Evolutionary conservation across 2,329 filamentous ascomycete genomes (phyloP), one percentile per base, ranked within the genome.

Genomic region (Cadophora malorum): DNA sequence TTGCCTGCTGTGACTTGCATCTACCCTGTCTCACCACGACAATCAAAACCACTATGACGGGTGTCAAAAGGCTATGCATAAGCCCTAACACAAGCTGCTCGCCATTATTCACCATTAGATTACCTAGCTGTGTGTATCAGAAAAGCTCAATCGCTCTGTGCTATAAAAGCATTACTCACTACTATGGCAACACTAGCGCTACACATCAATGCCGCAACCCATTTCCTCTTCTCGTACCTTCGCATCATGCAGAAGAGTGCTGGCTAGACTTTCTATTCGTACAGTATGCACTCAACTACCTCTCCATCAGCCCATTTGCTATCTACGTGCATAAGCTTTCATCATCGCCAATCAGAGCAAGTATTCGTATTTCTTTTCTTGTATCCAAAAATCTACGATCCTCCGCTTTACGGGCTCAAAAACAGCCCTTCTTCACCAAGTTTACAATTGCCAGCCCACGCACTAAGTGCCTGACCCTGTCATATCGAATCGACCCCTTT

Each of bases 11-110:
- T 35, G 31, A 38, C 55, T 38, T 58, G 55, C 55, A 58, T 38
- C 21, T 35, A 58, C 14, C n/a, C 55, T 58, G 55, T 38, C 55
- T 58, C 33, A 58, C 55, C 33, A 38, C n/a, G 12, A 38, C 55
- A 58, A 58, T 58, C 55, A 58, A 58, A 58, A 58, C 33, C 55
- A 38, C 55, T 58, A 58, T 58, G 55, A 31, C 55, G 31, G 55
- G n/a, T 38, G 55, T 58, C 33, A 31, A 38, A 41, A 58, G 31
- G 55, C 55, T 56, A 38, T 58, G 31, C 55, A 58, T 16, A 38
- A 35, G 55, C 55, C 55, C 31, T 23, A 58, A 38, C 19, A 38
- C 55, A 21, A 45, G 41, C 41, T 23, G n/a, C n/a, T 23, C 31
- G 55, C 33, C 23, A 23, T 33, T 8, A 38, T 38, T 38, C 55